Evolutionary conservation across 345 rosid species (phyloP).

Genomic region (Corymbia maculata): DNA sequence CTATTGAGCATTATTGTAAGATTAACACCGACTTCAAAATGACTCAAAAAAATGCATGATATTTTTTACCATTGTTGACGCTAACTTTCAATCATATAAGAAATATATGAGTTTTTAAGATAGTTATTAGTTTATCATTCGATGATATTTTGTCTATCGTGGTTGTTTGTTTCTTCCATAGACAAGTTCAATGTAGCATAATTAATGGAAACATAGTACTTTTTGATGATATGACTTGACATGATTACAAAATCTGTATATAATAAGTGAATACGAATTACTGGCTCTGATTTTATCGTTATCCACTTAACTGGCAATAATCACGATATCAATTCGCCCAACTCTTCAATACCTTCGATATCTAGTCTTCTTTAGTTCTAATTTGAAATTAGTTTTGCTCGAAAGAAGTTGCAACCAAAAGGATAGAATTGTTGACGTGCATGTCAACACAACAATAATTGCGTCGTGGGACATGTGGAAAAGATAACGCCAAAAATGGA

Average conservation of each 20-base stretch:
- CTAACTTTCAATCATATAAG: rapidly evolving
- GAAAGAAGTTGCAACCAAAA: neutral
- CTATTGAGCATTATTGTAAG: neutral
- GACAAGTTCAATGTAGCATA: neutral
- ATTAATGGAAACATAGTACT: neutral
- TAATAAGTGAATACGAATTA: neutral
- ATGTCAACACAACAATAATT: neutral
- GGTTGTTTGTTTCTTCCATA: rapidly evolving
- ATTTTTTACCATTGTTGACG: rapidly evolving
- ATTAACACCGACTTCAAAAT: neutral
- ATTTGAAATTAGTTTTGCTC: neutral
- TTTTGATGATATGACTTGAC: neutral
- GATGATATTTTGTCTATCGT: rapidly evolving
- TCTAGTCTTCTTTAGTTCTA: neutral
- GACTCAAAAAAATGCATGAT: neutral
- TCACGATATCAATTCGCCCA: neutral
- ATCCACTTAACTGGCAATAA: rapidly evolving
- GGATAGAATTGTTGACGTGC: too few relatives aligned
- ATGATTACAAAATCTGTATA: neutral
- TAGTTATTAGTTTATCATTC: neutral
- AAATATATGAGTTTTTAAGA: rapidly evolving
- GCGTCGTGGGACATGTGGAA: neutral
- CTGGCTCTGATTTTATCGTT: neutral
- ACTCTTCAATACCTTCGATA: neutral
- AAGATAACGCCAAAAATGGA: neutral